Percentiles rank a stretch among this genome's conserved stretches.
Conservation (phyloP, 768 basidiomycete genomes). For the Psilocybe tampanensis region DNA sequence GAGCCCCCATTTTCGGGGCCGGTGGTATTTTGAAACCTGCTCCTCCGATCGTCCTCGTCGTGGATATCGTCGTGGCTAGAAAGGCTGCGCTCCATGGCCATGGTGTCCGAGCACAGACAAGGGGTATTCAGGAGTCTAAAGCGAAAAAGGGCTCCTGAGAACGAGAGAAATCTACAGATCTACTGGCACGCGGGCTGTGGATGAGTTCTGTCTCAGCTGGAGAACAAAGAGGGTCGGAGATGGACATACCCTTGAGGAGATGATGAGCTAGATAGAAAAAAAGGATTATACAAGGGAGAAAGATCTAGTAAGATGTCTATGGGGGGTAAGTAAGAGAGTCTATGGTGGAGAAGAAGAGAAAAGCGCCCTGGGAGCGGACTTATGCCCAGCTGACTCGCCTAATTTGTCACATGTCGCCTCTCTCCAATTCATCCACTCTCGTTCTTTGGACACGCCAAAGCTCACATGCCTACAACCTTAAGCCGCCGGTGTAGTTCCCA, state of each 20-base stretch:
- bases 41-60: constrained; percentile 62
- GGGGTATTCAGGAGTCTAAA: neutral
- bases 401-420: constrained; percentile 1
- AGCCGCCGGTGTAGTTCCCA: neutral
- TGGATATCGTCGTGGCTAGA: constrained; percentile 21
- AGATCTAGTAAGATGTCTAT: neutral
- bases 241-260: neutral
- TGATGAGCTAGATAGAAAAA: neutral
- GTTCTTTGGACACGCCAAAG: constrained; percentile 1
- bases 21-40: constrained; percentile 52
- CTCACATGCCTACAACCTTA: constrained; percentile 1
- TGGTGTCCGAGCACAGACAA: neutral
- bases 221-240: neutral
- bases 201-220: neutral
- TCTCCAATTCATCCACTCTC: constrained; percentile 1
- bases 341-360: neutral
- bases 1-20: constrained; percentile 41
- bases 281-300: neutral
- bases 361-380: constrained; percentile 5
- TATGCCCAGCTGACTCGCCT: constrained; percentile 4
- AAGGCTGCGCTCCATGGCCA: constrained; percentile 21
- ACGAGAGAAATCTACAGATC: neutral
- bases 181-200: neutral
- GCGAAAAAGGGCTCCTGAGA: neutral
- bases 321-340: neutral